These are phyloP conservation scores for Boechera divaricarpa DNA, from an alignment of 345 rosid species.

Conservation along the genomic window DNA sequence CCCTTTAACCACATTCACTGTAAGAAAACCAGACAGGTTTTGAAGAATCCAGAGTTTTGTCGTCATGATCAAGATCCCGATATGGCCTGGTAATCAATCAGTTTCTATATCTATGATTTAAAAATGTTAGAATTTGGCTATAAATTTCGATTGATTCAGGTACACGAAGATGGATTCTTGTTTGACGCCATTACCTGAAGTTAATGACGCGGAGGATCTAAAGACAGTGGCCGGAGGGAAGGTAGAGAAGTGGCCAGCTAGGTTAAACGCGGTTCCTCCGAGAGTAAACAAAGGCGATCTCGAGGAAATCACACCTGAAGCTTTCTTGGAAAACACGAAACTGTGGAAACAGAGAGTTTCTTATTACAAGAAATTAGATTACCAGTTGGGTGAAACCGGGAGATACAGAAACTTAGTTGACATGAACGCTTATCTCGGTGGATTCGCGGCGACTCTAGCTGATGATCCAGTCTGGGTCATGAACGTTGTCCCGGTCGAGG, in stretches of 20 bases:
- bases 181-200: slow-evolving; percentile 84
- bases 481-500: slow-evolving; percentile 78
- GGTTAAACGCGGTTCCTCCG: slow-evolving; percentile 76
- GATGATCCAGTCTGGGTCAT: slow-evolving; percentile 90
- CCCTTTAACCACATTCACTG: slow-evolving; percentile 87
- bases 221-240: slow-evolving; percentile 75
- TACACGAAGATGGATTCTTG: slow-evolving; percentile 85
- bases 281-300: slow-evolving; percentile 66
- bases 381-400: slow-evolving; percentile 68
- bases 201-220: slow-evolving; percentile 50
- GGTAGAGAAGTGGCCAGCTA: slow-evolving; percentile 78
- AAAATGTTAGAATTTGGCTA: not conserved
- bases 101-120: not conserved
- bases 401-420: slow-evolving; percentile 89
- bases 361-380: slow-evolving; percentile 71
- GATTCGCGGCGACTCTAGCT: slow-evolving; percentile 79
- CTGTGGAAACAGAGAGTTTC: slow-evolving; percentile 75
- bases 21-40: slow-evolving; percentile 54
- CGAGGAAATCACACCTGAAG: slow-evolving; percentile 58
- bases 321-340: slow-evolving; percentile 58
- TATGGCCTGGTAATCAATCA: slow-evolving; percentile 67
- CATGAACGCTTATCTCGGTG: slow-evolving; percentile 82
- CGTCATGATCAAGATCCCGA: slow-evolving; percentile 71
- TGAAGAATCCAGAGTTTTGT: slow-evolving; percentile 71
- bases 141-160: slow-evolving; percentile 45